These are phyloP conservation scores for Paratinospora sagittata DNA, from an alignment of 164 flowering plant genomes.

Conservation along the genomic window DNA sequence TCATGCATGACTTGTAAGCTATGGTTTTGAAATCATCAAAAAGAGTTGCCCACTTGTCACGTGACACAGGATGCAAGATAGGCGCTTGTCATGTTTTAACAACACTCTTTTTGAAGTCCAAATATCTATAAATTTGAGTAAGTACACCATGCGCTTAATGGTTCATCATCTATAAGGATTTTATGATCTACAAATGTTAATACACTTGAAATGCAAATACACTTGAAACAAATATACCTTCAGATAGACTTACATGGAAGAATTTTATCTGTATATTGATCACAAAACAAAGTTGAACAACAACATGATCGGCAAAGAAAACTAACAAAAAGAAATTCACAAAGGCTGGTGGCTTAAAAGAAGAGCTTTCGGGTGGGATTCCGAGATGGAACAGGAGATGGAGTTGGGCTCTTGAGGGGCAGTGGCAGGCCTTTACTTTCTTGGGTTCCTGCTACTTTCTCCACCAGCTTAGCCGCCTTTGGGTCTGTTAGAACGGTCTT, in stretches of 20 bases:
- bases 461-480: conserved; percentile 49
- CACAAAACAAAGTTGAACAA: conserved; percentile 1
- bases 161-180: too few relatives aligned
- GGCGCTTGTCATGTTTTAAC: too few relatives aligned
- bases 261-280: not conserved
- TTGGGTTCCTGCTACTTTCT: conserved; percentile 38
- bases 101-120: too few relatives aligned
- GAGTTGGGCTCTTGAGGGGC: conserved; percentile 28
- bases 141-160: too few relatives aligned
- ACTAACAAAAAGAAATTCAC: not conserved
- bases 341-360: conserved; percentile 32
- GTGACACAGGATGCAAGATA: too few relatives aligned
- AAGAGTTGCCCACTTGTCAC: too few relatives aligned
- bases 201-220: not conserved
- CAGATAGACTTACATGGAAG: not conserved
- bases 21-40: too few relatives aligned
- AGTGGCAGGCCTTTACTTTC: conserved; percentile 37
- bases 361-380: conserved; percentile 54
- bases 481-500: conserved; percentile 74
- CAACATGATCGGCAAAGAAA: not conserved
- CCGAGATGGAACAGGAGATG: conserved; percentile 30
- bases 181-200: too few relatives aligned
- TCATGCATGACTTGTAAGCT: too few relatives aligned
- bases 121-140: too few relatives aligned
- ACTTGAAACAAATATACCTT: not conserved